These are phyloP conservation scores for Ophiosphaerella herpotricha DNA, from an alignment of 2,329 filamentous ascomycete genomes.

Conservation along the genomic window DNA sequence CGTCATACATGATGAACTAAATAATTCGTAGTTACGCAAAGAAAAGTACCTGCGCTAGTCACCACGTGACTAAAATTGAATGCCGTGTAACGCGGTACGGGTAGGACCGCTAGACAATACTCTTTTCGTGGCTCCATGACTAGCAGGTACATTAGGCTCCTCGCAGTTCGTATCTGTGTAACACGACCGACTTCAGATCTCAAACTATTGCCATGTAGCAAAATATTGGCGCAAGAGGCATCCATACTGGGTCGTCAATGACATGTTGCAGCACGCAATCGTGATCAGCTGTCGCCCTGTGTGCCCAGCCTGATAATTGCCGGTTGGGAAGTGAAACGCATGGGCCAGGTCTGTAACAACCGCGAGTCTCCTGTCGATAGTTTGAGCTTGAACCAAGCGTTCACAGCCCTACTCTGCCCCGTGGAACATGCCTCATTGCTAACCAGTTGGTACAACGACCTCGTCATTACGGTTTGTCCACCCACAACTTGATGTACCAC, in stretches of 20 bases:
- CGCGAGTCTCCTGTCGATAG: not conserved
- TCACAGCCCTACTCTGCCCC: not conserved
- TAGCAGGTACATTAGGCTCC: not conserved
- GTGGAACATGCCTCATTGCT: constrained; percentile 3
- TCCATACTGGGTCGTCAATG: no score
- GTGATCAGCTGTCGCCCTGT: not conserved
- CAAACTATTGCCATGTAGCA: no score
- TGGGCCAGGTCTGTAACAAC: not conserved
- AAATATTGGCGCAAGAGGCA: no score
- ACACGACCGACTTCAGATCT: no score
- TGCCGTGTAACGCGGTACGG: constrained; percentile 18
- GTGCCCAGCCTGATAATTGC: not conserved
- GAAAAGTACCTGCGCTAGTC: constrained; percentile 8
- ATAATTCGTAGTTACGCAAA: not conserved
- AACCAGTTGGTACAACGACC: constrained; percentile 1
- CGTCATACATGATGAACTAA: not conserved
- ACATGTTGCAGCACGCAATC: not conserved
- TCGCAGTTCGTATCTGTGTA: no score
- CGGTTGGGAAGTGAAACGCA: not conserved
- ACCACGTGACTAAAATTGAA: constrained; percentile 4
- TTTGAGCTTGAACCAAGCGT: constrained; percentile 1
- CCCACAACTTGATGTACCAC: constrained; percentile 8
- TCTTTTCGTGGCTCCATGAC: not conserved
- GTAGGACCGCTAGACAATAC: constrained; percentile 3
- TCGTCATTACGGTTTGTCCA: constrained; percentile 1